A percentile compares a stretch with the other conserved stretches of the same genome.
Evolutionary conservation across 805 yeast species (phyloP).

Genomic region (Saccharomycopsis sp.): DNA sequence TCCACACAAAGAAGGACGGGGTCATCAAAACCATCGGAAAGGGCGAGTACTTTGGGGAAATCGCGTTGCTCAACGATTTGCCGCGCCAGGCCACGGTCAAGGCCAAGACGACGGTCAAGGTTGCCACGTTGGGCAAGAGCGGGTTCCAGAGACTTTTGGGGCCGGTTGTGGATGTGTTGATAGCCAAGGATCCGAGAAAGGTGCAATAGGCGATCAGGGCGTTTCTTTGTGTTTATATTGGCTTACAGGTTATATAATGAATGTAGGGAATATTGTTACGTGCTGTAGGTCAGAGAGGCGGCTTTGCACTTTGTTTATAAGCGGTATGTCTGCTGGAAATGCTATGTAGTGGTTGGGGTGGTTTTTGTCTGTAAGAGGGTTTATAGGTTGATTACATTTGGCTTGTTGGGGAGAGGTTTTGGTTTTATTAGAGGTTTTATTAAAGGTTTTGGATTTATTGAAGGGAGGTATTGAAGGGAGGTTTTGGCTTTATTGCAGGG

Average conservation of each 20-base stretch:
- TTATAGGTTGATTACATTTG: too few species aligned
- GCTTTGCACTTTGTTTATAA: too few species aligned
- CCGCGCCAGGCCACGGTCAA: slow-evolving; percentile 93
- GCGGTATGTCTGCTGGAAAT: too few species aligned
- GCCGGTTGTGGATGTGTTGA: slow-evolving; percentile 84
- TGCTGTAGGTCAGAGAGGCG: not conserved
- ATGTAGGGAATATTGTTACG: not conserved
- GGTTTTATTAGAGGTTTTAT: too few species aligned
- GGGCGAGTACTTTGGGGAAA: slow-evolving; percentile 96
- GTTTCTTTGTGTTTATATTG: not conserved
- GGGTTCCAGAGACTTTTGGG: slow-evolving; percentile 94
- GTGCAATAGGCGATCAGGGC: slow-evolving; percentile 24
- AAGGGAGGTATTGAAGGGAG: too few species aligned
- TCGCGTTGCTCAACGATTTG: slow-evolving; percentile 82
- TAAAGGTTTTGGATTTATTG: too few species aligned
- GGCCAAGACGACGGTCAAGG: slow-evolving; percentile 68
- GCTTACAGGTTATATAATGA: not conserved
- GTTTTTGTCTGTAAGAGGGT: too few species aligned
- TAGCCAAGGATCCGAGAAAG: slow-evolving; percentile 75
- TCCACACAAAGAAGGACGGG: slow-evolving; percentile 54
- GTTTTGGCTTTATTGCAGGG: too few species aligned
- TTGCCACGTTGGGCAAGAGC: slow-evolving; percentile 85
- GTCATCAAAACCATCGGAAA: slow-evolving; percentile 52
- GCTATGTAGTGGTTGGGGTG: too few species aligned
- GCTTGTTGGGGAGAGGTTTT: too few species aligned